Base-by-base conservation (phyloP, 805 yeast genomes). In the Hanseniaspora meyeri region DNA sequence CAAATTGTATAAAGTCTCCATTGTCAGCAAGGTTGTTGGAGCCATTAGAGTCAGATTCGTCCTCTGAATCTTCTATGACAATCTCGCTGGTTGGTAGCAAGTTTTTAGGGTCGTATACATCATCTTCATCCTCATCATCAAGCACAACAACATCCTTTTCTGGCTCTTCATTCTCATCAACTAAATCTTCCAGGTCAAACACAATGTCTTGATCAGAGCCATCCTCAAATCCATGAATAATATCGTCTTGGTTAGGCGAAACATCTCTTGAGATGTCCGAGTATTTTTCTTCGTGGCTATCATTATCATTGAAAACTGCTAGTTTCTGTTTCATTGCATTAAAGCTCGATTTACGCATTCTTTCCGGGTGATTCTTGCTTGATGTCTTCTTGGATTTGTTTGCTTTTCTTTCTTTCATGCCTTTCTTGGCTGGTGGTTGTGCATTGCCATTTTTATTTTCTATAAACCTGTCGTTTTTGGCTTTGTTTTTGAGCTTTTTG, bases 1-100 rank as follows among this genome's bases (percentile, higher is more conserved):
- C 72, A 29, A 75, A 65, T 4, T 75, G 71, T 40, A 75, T 75
- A 60, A 71, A 75, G 57, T 75, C 78, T 6, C 63, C 68, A 57
- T 74, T 74, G 4, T 66, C 67, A 7, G 67, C 71, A 27, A 73
- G 62, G 16, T 66, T 70, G 55, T 70, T 67, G n/a, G 10, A 43
- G 51, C 3, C 42, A 49, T 38, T 55, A 16, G 50, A 40, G 17
- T 58, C 55, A 2, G 38, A 36, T 11, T 54, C 58, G 12, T 49
- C 57, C 6, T 19, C 49, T 10, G 39, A 46, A 50, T 38, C 56
- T 43, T 24, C 63, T 50, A 4, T 49, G n/a, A 45, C 54, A 19
- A 57, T 43, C 3, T 61, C 58, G 11, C 51, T 53, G 16, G 51
- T 45, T 14, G 53, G 27, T n/a, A 43, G 32, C 16, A 57, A 43